These are phyloP conservation scores for Claviceps maximensis DNA, from an alignment of 2,329 filamentous ascomycete genomes.

Conservation along the genomic window DNA sequence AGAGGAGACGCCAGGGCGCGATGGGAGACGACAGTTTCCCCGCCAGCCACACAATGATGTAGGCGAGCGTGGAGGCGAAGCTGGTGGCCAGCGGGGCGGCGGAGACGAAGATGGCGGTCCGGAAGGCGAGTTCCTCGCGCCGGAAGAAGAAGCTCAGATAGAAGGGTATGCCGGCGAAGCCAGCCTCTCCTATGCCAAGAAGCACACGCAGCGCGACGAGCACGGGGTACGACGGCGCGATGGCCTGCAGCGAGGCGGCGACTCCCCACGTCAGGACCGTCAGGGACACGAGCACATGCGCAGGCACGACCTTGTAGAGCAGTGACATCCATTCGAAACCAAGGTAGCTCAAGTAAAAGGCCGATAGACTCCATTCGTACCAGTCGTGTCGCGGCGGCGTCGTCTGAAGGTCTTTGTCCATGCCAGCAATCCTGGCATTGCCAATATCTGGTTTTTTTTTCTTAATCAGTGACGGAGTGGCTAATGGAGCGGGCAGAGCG, in stretches of 20 bases:
- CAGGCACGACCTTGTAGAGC: constrained; percentile 45
- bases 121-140: constrained; percentile 62
- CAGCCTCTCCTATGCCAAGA: constrained; percentile 51
- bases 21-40: constrained; percentile 48
- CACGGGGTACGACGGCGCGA: constrained; percentile 49
- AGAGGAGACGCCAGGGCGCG: constrained; percentile 74
- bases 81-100: constrained; percentile 71
- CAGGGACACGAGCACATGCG: constrained; percentile 43
- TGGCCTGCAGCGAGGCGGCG: constrained; percentile 58
- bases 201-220: constrained; percentile 42
- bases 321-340: constrained; percentile 52
- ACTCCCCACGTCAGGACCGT: constrained; percentile 71
- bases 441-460: constrained; percentile 45
- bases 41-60: constrained; percentile 58
- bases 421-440: constrained; percentile 49
- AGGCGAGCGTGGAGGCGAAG: constrained; percentile 65
- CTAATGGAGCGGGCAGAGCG: not conserved
- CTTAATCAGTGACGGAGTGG: not conserved
- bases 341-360: constrained; percentile 52
- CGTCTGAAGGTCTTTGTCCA: constrained; percentile 47
- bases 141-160: constrained; percentile 54
- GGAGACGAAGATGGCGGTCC: constrained; percentile 78
- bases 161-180: constrained; percentile 50
- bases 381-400: constrained; percentile 29
- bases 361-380: constrained; percentile 48